These are phyloP conservation scores for Cadophora gregata DNA, from an alignment of 2,329 filamentous ascomycete species.

Conservation along the genomic window DNA sequence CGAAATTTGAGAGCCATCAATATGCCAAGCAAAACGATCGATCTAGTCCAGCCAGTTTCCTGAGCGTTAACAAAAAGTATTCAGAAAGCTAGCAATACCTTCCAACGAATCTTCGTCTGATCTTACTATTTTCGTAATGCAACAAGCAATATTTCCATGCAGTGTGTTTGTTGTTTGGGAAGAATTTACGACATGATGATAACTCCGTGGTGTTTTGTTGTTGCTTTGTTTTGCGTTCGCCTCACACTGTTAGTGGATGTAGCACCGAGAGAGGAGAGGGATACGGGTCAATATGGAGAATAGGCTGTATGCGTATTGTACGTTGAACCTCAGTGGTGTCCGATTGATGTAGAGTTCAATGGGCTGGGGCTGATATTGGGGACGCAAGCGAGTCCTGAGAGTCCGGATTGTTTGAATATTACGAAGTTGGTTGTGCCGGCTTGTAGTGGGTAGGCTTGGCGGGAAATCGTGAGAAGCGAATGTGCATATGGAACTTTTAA, in stretches of 20 bases:
- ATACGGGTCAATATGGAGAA: neutral
- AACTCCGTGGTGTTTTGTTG: too few relatives aligned
- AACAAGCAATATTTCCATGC: neutral
- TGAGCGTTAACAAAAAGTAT: neutral
- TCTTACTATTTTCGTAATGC: neutral
- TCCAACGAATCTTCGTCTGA: neutral
- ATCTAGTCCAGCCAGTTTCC: neutral
- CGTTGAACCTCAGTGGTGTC: neutral
- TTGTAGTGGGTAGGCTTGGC: conserved; percentile 6
- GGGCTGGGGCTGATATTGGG: neutral
- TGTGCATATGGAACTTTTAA: too few relatives aligned
- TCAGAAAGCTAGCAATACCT: neutral
- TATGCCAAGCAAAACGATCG: neutral
- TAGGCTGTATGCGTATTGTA: conserved; percentile 13
- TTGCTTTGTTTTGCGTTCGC: neutral
- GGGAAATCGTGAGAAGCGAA: too few relatives aligned
- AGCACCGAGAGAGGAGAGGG: neutral
- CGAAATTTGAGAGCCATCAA: neutral
- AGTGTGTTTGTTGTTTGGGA: neutral
- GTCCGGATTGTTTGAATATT: conserved; percentile 11
- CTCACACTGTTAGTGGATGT: neutral
- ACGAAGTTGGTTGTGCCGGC: conserved; percentile 6
- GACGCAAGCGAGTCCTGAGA: neutral
- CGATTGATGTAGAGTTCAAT: neutral
- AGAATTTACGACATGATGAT: neutral